Conservation (phyloP, 2,329 filamentous ascomycete genomes). For the Aspergillus viridinutans region DNA sequence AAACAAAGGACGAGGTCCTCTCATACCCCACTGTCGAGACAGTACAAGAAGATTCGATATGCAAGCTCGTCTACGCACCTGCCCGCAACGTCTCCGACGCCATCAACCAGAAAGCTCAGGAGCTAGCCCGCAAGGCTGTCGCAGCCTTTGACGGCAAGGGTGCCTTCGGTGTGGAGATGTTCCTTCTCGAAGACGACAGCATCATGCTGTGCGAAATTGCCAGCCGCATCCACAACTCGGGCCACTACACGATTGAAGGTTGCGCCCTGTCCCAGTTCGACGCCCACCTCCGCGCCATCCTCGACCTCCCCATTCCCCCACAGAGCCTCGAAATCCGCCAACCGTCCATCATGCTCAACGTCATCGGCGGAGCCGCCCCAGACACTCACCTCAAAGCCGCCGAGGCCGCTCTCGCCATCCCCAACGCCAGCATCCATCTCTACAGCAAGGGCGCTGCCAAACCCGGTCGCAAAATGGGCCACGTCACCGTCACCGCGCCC, state of each 20-base stretch:
- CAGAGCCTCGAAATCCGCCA: conserved; percentile 45
- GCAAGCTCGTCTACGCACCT: conserved; percentile 85
- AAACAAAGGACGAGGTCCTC: conserved; percentile 70
- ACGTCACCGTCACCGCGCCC: conserved; percentile 75
- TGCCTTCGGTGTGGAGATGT: conserved; percentile 96
- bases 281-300: conserved; percentile 79
- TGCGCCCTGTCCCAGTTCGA: conserved; percentile 88
- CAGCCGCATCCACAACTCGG: conserved; percentile 81
- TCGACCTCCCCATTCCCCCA: conserved; percentile 61
- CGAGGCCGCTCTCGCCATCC: conserved; percentile 53
- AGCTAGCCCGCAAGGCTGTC: conserved; percentile 74
- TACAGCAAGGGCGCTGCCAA: conserved; percentile 86
- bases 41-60: conserved; percentile 91
- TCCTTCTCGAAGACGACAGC: conserved; percentile 68
- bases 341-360: conserved; percentile 53
- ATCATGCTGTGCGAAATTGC: conserved; percentile 85
- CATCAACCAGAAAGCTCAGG: conserved; percentile 63
- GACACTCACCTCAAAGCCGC: conserved; percentile 59
- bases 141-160: conserved; percentile 79
- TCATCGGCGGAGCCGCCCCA: conserved; percentile 55
- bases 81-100: conserved; percentile 64
- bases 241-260: conserved; percentile 92
- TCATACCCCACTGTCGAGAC: conserved; percentile 92
- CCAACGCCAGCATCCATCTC: conserved; percentile 68
- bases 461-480: conserved; percentile 89